A percentile compares a stretch with the other conserved stretches of the same genome.
Evolutionary conservation across 768 basidiomycete genomes (phyloP).

Genomic region (Mycena alexandri): DNA sequence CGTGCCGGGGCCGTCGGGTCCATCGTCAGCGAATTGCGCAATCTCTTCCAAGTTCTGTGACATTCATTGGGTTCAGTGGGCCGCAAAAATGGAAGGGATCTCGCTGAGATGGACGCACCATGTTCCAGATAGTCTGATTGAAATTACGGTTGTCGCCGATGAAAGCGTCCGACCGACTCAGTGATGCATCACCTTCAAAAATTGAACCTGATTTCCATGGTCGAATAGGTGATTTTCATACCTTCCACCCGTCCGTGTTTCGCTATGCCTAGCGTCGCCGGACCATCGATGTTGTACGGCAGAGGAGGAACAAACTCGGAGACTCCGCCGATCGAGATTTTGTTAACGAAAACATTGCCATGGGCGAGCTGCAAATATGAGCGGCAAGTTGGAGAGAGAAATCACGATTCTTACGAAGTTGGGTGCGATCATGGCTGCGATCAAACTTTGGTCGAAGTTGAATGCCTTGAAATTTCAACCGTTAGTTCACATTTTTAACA

Average conservation of each 20-base stretch:
- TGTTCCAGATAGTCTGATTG: not conserved
- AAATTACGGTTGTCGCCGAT: constrained; percentile 6
- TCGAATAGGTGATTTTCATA: not conserved
- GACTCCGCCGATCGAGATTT: constrained; percentile 18
- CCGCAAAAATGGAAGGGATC: not conserved
- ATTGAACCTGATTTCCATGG: not conserved
- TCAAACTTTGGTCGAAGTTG: constrained; percentile 11
- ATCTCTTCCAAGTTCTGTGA: constrained; percentile 16
- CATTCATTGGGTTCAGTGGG: not conserved
- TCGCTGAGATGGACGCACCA: not conserved
- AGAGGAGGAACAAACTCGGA: constrained; percentile 21
- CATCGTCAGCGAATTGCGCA: constrained; percentile 13
- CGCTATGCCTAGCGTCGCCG: constrained; percentile 20
- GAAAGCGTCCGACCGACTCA: constrained; percentile 14
- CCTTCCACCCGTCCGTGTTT: constrained; percentile 26
- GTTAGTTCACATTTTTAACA: too few species aligned
- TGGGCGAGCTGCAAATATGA: constrained; percentile 13
- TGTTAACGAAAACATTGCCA: constrained; percentile 23
- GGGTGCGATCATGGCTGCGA: constrained; percentile 3
- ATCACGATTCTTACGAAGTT: constrained; percentile 16
- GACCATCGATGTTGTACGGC: constrained; percentile 15
- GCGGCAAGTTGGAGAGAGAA: not conserved
- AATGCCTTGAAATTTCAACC: not conserved
- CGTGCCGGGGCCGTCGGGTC: constrained; percentile 13
- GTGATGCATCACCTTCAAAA: constrained; percentile 20